Conservation (phyloP, 345 rosid genomes). For the Iberis pinnata region DNA sequence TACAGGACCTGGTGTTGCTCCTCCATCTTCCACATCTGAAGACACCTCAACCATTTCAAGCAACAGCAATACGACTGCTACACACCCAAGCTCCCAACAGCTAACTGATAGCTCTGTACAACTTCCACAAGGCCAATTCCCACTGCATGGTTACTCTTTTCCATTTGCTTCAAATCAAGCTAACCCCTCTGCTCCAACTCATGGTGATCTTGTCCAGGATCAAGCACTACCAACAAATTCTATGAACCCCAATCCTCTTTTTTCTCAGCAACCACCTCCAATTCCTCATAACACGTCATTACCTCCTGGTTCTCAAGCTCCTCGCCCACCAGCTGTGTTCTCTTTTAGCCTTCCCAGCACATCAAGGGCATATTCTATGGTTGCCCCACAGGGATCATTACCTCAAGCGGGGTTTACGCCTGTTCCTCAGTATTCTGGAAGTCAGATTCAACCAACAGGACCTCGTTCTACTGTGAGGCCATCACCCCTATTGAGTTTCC, state of each 20-base stretch:
- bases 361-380: constrained; percentile 37
- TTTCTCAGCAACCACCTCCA: constrained; percentile 44
- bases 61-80: constrained; percentile 30
- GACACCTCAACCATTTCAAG: constrained; percentile 32
- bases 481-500: constrained; percentile 33
- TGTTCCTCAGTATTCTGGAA: constrained; percentile 30
- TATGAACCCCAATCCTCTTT: constrained; percentile 32
- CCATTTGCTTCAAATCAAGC: constrained; percentile 32
- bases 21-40: constrained; percentile 32
- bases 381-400: constrained; percentile 36
- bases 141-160: constrained; percentile 40
- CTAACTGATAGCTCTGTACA: constrained; percentile 27
- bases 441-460: constrained; percentile 40
- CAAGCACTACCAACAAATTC: constrained; percentile 32
- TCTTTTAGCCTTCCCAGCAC: constrained; percentile 30
- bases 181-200: constrained; percentile 36
- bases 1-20: constrained; percentile 37
- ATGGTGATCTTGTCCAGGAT: constrained; percentile 29
- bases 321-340: constrained; percentile 35
- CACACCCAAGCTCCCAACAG: constrained; percentile 33
- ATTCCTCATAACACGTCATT: constrained; percentile 34
- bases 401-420: constrained; percentile 30
- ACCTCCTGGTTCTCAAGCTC: constrained; percentile 35
- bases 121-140: constrained; percentile 50
- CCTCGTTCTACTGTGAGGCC: constrained; percentile 33